phyloP scores from a whole-genome alignment of 306 rosid species.

The Senna siamea region DNA sequence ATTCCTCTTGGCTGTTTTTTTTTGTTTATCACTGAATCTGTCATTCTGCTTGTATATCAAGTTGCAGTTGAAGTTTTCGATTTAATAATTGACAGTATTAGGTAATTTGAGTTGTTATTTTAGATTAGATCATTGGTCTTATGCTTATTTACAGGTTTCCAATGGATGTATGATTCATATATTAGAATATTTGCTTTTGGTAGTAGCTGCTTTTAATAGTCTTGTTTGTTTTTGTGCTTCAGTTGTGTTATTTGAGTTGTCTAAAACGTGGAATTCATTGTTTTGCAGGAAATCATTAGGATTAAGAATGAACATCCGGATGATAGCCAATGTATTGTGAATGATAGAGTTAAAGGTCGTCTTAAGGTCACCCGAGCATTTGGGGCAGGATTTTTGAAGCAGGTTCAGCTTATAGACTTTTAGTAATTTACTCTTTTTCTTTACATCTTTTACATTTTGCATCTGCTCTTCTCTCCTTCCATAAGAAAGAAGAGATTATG shows the following conservation, averaged over 20 bases:
- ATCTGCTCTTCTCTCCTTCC: background rate
- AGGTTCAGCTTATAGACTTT: constrained; percentile 49
- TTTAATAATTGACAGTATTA: background rate
- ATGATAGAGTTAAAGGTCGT: constrained; percentile 93
- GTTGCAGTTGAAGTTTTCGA: background rate
- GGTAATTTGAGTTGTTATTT: background rate
- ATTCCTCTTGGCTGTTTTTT: background rate
- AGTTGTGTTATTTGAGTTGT: constrained; percentile 27
- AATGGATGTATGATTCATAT: background rate
- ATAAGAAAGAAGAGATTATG: background rate
- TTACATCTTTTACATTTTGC: background rate
- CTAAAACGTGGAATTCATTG: constrained; percentile 22
- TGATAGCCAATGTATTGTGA: constrained; percentile 76
- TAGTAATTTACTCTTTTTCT: background rate
- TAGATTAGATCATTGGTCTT: constrained; percentile 3
- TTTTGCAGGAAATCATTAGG: constrained; percentile 75
- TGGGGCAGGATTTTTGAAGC: constrained; percentile 93
- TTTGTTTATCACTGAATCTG: background rate
- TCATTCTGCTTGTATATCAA: background rate
- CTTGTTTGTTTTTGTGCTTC: constrained; percentile 15
- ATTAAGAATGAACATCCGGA: constrained; percentile 91
- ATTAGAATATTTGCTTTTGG: constrained; percentile 18
- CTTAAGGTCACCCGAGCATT: constrained; percentile 92
- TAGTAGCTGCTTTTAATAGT: background rate
- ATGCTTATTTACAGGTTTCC: constrained; percentile 4